Evolutionary conservation across 2,329 filamentous ascomycete species (phyloP), one percentile per base, ranked within the genome.

Genomic region (Plectosphaerella plurivora): DNA sequence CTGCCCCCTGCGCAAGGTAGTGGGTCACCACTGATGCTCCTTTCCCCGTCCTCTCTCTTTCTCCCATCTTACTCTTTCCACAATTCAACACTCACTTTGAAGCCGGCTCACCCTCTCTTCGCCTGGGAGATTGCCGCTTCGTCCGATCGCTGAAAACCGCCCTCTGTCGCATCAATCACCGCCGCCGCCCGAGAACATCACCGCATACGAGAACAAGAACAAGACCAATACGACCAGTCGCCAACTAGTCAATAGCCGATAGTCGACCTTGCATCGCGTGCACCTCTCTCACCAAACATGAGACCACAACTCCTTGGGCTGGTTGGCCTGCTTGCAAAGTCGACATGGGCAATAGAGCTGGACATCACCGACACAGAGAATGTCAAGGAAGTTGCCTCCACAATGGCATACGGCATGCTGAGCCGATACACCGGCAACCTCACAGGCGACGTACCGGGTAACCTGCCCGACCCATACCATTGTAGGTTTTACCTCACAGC

Each of bases 361-460:
- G 42, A 48, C 41, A 37, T 56, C 24, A 67, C 75, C 59, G 69
- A 74, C 52, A 59, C 64, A 82, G 78, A 68, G 47, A 81, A 79
- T 0, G 76, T 77, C 61, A 72, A 73, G 28, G 49, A 56, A 3
- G 68, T 67, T 1, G 70, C 71, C 1, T 63, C 62, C 53, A 69
- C 68, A 11, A 66, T 73, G 52, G 71, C 68, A 12, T 70, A 61
- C 49, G 68, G 67, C 10, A 49, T 71, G 51, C 60, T 70, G 55
- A 71, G 67, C 36, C 73, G 65, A 57, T 73, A 73, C 53, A 73
- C 71, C 2, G 81, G 81, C 53, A 83, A 83, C 66, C 77, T 80
- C 59, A 82, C 81, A 0, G 81, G 81, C 52, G 80, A 83, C 57
- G 70, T 70, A 0, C 76, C 81, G 2, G 81, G 81, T 25, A 83